Evolutionary conservation across 192 early-diverging fungal genomes (phyloP).

Genomic region (Diversispora epigaea): DNA sequence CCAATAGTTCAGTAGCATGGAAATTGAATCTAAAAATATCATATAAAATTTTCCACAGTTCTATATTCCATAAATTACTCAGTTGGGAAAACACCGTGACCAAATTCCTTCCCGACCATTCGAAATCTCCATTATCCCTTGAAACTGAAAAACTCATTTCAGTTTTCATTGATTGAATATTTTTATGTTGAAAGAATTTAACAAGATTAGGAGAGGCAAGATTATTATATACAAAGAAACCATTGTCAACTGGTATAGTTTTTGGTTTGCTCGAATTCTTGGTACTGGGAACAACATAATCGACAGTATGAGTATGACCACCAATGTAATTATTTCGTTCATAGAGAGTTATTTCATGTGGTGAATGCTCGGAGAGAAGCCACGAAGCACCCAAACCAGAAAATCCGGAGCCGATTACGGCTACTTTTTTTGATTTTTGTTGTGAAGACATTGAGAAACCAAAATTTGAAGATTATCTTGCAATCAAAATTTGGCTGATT

Average conservation of each 20-base stretch:
- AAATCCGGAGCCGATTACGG: constrained; percentile 30
- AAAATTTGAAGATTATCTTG: too few species aligned
- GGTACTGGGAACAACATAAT: constrained; percentile 39
- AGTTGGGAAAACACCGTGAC: constrained; percentile 56
- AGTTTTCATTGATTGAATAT: constrained; percentile 43
- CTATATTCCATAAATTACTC: constrained; percentile 45
- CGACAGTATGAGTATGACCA: constrained; percentile 68
- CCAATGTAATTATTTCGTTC: constrained; percentile 55
- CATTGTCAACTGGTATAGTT: constrained; percentile 61
- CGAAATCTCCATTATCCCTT: constrained; percentile 57
- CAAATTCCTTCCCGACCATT: constrained; percentile 62
- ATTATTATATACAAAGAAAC: constrained; percentile 67
- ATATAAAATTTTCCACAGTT: constrained; percentile 55
- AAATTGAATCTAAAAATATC: constrained; percentile 57
- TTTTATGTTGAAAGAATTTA: constrained; percentile 44
- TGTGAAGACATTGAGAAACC: too few species aligned
- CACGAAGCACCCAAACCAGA: constrained; percentile 58
- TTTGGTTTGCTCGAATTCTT: constrained; percentile 5
- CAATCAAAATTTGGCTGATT: too few species aligned
- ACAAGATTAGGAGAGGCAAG: constrained; percentile 66
- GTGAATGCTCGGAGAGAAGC: constrained; percentile 46
- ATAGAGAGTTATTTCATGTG: constrained; percentile 47
- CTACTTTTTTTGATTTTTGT: constrained; percentile 15
- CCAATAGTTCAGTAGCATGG: constrained; percentile 51
- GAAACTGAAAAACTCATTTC: constrained; percentile 67